phyloP scores from a whole-genome alignment of 2,329 filamentous ascomycete species.

The Chrysosphaeria jannelii region DNA sequence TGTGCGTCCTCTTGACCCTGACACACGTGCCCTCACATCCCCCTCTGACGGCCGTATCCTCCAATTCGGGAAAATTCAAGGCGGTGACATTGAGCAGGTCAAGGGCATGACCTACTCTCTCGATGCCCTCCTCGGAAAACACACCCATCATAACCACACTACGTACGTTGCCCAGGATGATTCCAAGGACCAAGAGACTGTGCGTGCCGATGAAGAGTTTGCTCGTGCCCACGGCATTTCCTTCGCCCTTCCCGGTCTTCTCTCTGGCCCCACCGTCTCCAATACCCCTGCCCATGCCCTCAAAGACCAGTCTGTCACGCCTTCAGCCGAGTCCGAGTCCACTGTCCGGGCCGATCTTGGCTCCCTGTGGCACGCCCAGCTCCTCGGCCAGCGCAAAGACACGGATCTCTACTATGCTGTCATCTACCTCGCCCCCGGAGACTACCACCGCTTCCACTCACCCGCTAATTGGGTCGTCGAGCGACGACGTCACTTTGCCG shows the following conservation, averaged over 20 bases:
- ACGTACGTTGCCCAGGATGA: background rate
- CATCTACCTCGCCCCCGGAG: slow-evolving; percentile 83
- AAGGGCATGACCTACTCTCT: slow-evolving; percentile 97
- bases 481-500: slow-evolving; percentile 82
- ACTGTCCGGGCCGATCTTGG: slow-evolving; percentile 67
- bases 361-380: slow-evolving; percentile 41
- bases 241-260: slow-evolving; percentile 66
- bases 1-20: slow-evolving; percentile 53
- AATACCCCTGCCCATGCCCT: slow-evolving; percentile 17
- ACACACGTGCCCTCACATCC: slow-evolving; percentile 51
- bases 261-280: slow-evolving; percentile 35
- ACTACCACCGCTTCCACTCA: slow-evolving; percentile 96
- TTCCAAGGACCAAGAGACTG: slow-evolving; percentile 27
- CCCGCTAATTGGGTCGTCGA: slow-evolving; percentile 89
- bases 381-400: slow-evolving; percentile 28
- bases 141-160: no score
- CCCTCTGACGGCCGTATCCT: slow-evolving; percentile 76
- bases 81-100: slow-evolving; percentile 90
- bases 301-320: slow-evolving; percentile 40
- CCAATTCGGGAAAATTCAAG: slow-evolving; percentile 73
- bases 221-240: slow-evolving; percentile 79
- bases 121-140: slow-evolving; percentile 61
- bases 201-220: slow-evolving; percentile 72
- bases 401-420: slow-evolving; percentile 66
- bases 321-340: slow-evolving; percentile 32